phyloP scores from a whole-genome alignment of 352 stramenopile species.

The Blastocystis sp. region DNA sequence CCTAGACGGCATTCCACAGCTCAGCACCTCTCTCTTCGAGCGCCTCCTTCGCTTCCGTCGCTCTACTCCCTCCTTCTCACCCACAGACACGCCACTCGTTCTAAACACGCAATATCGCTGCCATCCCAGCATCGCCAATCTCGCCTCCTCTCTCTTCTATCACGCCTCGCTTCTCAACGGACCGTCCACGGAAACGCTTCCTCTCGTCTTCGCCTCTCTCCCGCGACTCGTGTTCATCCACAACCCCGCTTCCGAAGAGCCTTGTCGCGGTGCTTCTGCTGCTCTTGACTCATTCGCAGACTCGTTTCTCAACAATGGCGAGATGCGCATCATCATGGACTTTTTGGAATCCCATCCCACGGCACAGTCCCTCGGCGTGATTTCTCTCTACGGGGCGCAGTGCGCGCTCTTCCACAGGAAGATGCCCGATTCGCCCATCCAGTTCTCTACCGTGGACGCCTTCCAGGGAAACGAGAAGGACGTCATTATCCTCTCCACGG shows the following conservation, averaged over 20 bases:
- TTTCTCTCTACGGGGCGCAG: slow-evolving; percentile 46
- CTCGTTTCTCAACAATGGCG: slow-evolving; percentile 34
- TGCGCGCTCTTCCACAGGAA: neutral
- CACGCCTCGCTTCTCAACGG: neutral
- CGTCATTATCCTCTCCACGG: slow-evolving; percentile 95
- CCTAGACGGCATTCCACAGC: neutral
- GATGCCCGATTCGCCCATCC: neutral
- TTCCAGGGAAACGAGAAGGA: slow-evolving; percentile 98
- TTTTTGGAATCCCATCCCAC: neutral
- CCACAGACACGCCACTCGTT: neutral
- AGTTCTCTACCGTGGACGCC: slow-evolving; percentile 89
- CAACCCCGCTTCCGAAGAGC: neutral
- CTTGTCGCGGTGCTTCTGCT: neutral
- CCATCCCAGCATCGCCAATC: slow-evolving; percentile 29
- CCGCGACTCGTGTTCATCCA: slow-evolving; percentile 11
- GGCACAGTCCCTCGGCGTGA: slow-evolving; percentile 6
- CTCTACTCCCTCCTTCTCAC: too few species aligned
- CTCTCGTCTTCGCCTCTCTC: neutral
- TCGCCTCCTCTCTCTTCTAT: slow-evolving; percentile 48
- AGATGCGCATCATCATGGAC: slow-evolving; percentile 11
- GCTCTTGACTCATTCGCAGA: neutral
- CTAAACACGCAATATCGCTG: slow-evolving; percentile 51
- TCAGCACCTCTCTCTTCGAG: slow-evolving; percentile 26
- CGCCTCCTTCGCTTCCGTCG: slow-evolving; percentile 17
- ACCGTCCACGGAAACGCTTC: neutral